Evolutionary conservation across 73 alveolate genomes (phyloP), one percentile per base, ranked within the genome.

Genomic region (Tetrahymena thermophila): DNA sequence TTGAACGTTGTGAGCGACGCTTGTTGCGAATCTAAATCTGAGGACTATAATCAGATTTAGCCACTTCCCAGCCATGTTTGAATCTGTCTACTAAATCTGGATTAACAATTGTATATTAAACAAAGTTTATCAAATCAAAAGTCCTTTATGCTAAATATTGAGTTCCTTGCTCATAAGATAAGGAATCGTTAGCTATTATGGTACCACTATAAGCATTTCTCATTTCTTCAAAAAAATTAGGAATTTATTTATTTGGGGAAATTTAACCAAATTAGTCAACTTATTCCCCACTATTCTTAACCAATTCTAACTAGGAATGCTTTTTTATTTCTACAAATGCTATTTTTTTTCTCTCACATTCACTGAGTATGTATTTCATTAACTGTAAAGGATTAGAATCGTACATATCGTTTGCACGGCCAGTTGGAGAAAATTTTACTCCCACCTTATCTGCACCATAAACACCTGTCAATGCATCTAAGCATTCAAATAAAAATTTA

Each of bases 401-500:
- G 31, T 56, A 85, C 97, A 96, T 94, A 85, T 95, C 97, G n/a
- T 96, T 58, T 34, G 42, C 96, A 17, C 85, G 25, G 1, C 96
- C 95, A 25, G 94, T 43, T 6, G 98, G 98, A 17, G 98, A 96
- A 19, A 96, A 94, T 35, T 94, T 96, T 11, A 96, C 93, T 0
- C 97, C 96, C 7, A 96, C 94, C 94, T 97, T 96, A 4, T 94
- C 96, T 1, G 95, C 43, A 43, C 96, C 96, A 96, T 85, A 96
- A 34, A 95, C 97, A 84, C 93, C 43, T 7, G 84, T 95, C 23
- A 97, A 38, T 35, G 96, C 97, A 57, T 97, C 97, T 5, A 98
- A 94, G 17, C 96, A 95, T 85, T 98, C 98, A 17, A 96, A 84
- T 34, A 96, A 89, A 84, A 98, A 97, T 56, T 98, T 94, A n/a